Conservation (phyloP, 176 grass and related monocot genomes). For the Oryza punctata region DNA sequence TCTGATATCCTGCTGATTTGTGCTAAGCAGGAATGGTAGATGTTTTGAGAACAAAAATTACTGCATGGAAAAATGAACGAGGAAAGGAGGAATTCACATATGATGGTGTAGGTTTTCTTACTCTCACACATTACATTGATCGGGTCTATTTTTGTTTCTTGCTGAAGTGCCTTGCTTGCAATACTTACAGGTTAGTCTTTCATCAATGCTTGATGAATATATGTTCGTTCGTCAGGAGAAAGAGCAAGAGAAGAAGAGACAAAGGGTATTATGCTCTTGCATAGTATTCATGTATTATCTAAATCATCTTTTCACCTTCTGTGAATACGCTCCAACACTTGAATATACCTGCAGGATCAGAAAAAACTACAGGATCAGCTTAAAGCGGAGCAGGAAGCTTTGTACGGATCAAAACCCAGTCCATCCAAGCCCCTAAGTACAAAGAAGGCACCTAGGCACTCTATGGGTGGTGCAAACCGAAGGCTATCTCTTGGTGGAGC, state of each 20-base stretch:
- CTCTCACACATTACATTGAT: not conserved
- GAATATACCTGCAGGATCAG: conserved; percentile 68
- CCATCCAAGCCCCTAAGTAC: conserved; percentile 75
- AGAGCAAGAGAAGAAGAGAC: conserved; percentile 76
- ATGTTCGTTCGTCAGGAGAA: conserved; percentile 73
- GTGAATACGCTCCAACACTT: not conserved
- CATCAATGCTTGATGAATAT: conserved; percentile 84
- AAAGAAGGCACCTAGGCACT: conserved; percentile 60
- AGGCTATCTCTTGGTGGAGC: conserved; percentile 79
- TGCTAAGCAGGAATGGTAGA: conserved; percentile 74
- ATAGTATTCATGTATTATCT: not conserved
- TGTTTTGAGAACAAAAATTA: conserved; percentile 65
- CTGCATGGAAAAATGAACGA: conserved; percentile 76
- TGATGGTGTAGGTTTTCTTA: conserved; percentile 65
- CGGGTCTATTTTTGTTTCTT: conserved; percentile 11
- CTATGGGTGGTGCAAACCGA: conserved; percentile 53
- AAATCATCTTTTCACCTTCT: conserved; percentile 13
- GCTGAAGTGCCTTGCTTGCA: conserved; percentile 33
- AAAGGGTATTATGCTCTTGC: conserved; percentile 52
- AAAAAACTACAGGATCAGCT: conserved; percentile 82
- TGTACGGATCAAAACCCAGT: conserved; percentile 91
- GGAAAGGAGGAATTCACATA: conserved; percentile 69
- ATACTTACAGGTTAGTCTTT: conserved; percentile 61
- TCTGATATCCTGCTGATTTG: conserved; percentile 33
- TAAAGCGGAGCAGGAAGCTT: conserved; percentile 82